Evolutionary conservation across 164 flowering plant genomes (phyloP).

Genomic region (Nymphaea colorata): DNA sequence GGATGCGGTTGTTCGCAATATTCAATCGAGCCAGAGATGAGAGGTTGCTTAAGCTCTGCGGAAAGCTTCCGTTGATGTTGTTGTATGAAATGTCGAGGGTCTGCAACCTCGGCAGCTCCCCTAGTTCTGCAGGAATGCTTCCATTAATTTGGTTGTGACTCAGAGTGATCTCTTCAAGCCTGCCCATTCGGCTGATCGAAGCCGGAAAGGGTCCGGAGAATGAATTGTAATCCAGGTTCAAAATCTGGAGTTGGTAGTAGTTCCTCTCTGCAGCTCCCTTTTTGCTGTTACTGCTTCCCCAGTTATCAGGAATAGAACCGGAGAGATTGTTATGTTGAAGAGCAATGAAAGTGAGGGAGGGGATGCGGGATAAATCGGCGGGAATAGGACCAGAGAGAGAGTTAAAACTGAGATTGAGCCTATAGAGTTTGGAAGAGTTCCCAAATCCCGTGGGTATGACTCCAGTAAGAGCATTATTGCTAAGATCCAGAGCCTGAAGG

Average conservation of each 20-base stretch:
- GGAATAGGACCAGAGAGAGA: constrained; percentile 57
- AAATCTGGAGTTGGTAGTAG: constrained; percentile 26
- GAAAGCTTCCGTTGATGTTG: constrained; percentile 45
- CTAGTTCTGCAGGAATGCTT: constrained; percentile 41
- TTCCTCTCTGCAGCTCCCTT: constrained; percentile 6
- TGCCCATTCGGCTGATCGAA: constrained; percentile 30
- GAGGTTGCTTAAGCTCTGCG: constrained; percentile 31
- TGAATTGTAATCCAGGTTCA: constrained; percentile 48
- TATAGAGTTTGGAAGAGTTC: constrained; percentile 42
- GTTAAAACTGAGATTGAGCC: constrained; percentile 76
- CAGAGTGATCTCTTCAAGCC: constrained; percentile 40
- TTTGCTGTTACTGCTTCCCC: constrained; percentile 22
- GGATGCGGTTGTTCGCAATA: constrained; percentile 36
- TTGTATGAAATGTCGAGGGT: constrained; percentile 51
- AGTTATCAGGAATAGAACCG: constrained; percentile 56
- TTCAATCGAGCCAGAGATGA: constrained; percentile 32
- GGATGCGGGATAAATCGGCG: constrained; percentile 24
- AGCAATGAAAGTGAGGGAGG: constrained; percentile 51
- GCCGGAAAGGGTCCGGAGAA: constrained; percentile 45
- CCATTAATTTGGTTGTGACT: constrained; percentile 49
- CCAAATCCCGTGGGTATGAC: constrained; percentile 47
- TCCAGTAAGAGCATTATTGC: constrained; percentile 67
- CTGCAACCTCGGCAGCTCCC: constrained; percentile 33
- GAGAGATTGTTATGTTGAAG: constrained; percentile 72
- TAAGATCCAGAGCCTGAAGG: constrained; percentile 66